Evolutionary conservation across 345 rosid genomes (phyloP).

Genomic region (Kernera saxatilis): DNA sequence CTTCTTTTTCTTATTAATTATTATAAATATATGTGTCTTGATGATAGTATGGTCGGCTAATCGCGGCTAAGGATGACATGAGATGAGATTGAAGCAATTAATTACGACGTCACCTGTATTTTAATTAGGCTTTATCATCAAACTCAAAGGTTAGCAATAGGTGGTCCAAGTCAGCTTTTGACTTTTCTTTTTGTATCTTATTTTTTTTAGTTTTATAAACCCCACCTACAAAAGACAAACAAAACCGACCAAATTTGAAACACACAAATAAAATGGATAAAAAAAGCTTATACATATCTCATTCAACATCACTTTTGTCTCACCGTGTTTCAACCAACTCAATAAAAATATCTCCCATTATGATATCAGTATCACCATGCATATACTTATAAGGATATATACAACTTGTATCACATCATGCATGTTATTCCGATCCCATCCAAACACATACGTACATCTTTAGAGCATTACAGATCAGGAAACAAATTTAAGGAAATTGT

Average conservation of each 20-base stretch:
- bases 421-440: too few species aligned
- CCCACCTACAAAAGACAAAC: not conserved
- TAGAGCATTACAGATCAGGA: too few species aligned
- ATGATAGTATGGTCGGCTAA: constrained; percentile 24
- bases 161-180: constrained; percentile 14
- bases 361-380: not conserved
- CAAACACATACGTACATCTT: too few species aligned
- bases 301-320: not conserved
- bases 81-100: constrained; percentile 6
- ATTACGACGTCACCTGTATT: constrained; percentile 15
- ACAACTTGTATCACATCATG: too few species aligned
- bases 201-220: not conserved
- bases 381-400: not conserved
- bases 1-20: constrained; percentile 1
- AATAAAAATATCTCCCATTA: not conserved
- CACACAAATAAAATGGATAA: not conserved
- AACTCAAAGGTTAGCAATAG: not conserved
- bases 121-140: not conserved
- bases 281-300: not conserved
- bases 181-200: not conserved
- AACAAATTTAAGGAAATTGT: not conserved
- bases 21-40: not conserved
- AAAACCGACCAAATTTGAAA: constrained; percentile 19
- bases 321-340: constrained; percentile 7
- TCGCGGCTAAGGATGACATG: constrained; percentile 26